Evolutionary conservation across 2,329 filamentous ascomycete genomes (phyloP), one percentile per base, ranked within the genome.

Genomic region (Trichothecium roseum): DNA sequence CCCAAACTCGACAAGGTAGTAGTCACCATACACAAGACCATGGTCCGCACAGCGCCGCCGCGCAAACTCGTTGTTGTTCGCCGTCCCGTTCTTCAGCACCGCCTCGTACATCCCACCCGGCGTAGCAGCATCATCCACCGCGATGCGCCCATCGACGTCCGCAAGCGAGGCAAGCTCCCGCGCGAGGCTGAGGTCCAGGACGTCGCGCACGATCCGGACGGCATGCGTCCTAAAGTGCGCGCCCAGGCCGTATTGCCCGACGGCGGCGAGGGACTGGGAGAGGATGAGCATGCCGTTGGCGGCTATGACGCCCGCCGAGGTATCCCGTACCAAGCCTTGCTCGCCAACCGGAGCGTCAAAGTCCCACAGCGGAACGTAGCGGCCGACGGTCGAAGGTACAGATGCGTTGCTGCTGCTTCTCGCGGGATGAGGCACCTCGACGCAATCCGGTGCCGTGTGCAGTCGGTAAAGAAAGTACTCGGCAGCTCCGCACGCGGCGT

Each of bases 11-110:
- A 69, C 45, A 13, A 68, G 46, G 39, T 60, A 69, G 40, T 69
- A 69, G 41, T 69, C 66, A 0, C 56, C 65, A 49, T 69, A 69
- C 2, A 69, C 64, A 8, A 69, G 37, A 0, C 66, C 64, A 41
- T 60, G 56, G 8, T 60, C 50, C 42, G 49, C 49, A 18, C 52
- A 54, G 18, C 54, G 37, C 37, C 47, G 46, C 12, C 47, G 45
- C 5, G 53, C 54, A 5, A 47, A 44, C 0, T 44, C 44, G 18
- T 59, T 59, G 35, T 56, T 46, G 28, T 56, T 56, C 1, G 54
- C 55, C 1, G 55, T 59, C 3, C 53, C 55, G 18, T 58, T 56
- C 24, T 43, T 45, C 26, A 57, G 33, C 15, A 57, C 48, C 2
- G 51, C 48, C 6, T 58, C 55, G 15, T 58, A 58, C n/a, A 34